A percentile compares a stretch with the other conserved stretches of the same genome.
phyloP scores from a whole-genome alignment of 179 eudicot genomes.

The Carnegiea gigantea region DNA sequence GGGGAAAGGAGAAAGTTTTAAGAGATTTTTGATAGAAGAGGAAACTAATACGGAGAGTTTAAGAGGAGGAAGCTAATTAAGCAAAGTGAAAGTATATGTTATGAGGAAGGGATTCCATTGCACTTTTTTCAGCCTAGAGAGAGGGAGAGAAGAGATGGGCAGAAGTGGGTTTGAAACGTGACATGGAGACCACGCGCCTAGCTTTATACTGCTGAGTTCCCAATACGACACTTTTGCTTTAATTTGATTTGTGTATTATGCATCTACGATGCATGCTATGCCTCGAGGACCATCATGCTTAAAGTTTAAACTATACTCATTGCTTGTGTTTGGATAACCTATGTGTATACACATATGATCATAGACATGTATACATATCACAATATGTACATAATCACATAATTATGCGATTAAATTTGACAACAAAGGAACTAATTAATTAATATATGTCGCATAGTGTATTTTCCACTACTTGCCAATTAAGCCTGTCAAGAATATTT shows the following conservation, averaged over 20 bases:
- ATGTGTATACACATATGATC: too few species aligned
- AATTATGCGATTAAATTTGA: too few species aligned
- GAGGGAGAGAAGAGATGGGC: not conserved
- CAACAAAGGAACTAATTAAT: too few species aligned
- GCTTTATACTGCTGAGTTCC: conserved; percentile 36
- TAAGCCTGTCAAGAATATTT: too few species aligned
- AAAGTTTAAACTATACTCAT: conserved; percentile 12
- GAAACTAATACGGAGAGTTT: not conserved
- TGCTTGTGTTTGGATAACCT: not conserved
- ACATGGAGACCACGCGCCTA: conserved; percentile 25
- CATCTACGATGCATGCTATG: conserved; percentile 19
- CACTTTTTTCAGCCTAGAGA: conserved; percentile 24
- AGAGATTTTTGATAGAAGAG: not conserved
- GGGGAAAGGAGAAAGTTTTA: not conserved
- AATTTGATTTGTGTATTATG: conserved; percentile 40
- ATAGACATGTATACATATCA: too few species aligned
- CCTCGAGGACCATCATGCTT: not conserved
- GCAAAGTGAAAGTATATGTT: not conserved
- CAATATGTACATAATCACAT: too few species aligned
- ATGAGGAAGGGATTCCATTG: conserved; percentile 14
- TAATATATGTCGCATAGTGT: too few species aligned
- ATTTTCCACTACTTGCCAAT: too few species aligned
- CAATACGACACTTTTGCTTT: conserved; percentile 32
- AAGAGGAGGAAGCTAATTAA: not conserved
- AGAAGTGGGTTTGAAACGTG: conserved; percentile 33